Conservation (phyloP, 2,329 filamentous ascomycete species). For the Didymella segeticola region DNA sequence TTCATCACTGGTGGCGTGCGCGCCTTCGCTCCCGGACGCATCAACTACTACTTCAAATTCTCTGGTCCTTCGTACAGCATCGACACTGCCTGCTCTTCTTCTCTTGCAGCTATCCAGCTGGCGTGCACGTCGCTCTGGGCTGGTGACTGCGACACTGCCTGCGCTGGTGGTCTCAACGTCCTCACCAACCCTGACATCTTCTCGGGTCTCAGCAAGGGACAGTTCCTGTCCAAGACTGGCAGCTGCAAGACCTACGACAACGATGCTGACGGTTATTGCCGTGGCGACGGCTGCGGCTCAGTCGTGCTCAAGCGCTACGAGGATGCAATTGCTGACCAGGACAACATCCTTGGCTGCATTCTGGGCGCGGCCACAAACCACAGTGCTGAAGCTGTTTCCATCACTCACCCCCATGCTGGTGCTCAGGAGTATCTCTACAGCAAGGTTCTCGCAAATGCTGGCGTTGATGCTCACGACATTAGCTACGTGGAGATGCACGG, state of each 20-base stretch:
- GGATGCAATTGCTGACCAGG: slow-evolving; percentile 77
- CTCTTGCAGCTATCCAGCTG: slow-evolving; percentile 73
- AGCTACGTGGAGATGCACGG: slow-evolving; percentile 91
- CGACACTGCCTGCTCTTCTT: slow-evolving; percentile 81
- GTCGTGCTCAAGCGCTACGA: slow-evolving; percentile 81
- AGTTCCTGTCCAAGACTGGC: slow-evolving; percentile 79
- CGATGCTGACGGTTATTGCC: slow-evolving; percentile 81
- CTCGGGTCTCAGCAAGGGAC: slow-evolving; percentile 74
- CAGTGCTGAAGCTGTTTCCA: slow-evolving; percentile 80
- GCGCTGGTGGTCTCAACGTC: slow-evolving; percentile 79
- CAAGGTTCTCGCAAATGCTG: slow-evolving; percentile 73
- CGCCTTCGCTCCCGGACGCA: slow-evolving; percentile 68
- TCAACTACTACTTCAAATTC: slow-evolving; percentile 81
- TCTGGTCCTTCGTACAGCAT: slow-evolving; percentile 74
- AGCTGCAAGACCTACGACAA: slow-evolving; percentile 83
- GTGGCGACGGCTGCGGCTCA: slow-evolving; percentile 76
- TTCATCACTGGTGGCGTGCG: slow-evolving; percentile 69
- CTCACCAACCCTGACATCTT: slow-evolving; percentile 84
- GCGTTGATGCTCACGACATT: slow-evolving; percentile 77
- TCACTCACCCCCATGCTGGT: slow-evolving; percentile 81
- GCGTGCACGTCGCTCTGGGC: slow-evolving; percentile 76
- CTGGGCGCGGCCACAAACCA: slow-evolving; percentile 80
- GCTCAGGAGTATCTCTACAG: slow-evolving; percentile 76
- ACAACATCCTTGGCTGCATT: slow-evolving; percentile 75
- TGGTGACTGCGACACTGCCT: slow-evolving; percentile 80